Evolutionary conservation across 495 filamentous ascomycete genomes (phyloP), one percentile per base, ranked within the genome.

Genomic region (Penicillium coprophilum): DNA sequence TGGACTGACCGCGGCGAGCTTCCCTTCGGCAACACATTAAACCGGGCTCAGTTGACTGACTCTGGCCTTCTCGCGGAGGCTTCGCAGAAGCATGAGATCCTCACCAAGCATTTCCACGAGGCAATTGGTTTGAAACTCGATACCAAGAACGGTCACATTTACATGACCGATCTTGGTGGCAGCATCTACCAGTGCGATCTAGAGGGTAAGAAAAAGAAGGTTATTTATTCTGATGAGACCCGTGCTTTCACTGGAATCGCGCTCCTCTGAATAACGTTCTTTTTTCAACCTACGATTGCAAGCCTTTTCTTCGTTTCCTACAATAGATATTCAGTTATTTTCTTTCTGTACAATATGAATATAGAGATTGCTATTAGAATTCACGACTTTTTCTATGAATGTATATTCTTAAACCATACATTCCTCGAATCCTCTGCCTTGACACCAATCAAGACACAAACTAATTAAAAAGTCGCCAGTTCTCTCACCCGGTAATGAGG

Each of bases 1-100:
- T 82, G 80, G 81, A 81, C 80, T 4, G 80, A 82, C 58, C 72
- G 80, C 19, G 81, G 81, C 8, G 79, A 82, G 59, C 55, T 73
- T 12, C 79, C 77, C 0, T 47, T 63, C 3, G 79, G 80, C 0
- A 80, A 79, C 53, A 76, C 71, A 30, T 50, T 83, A 56, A 79
- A 78, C 62, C 50, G 63, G 5, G 20, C 63, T 8, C 31, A 19
- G 2, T 50, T 73, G 21, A 55, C 59, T 53, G 41, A 55, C 20
- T 27, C 39, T 30, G 69, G 69, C 6, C 56, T 56, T 17, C 13
- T 57, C 21, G n/a, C 36, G 5, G 43, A 12, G 10, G 19, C 9
- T 0, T 43, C 28, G 9, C 40, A 20, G 27, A 63, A 59, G n/a
- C 55, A 62, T 44, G 64, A 73, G 34, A 57, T 75, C 32, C 50